Evolutionary conservation across 768 basidiomycete genomes (phyloP), one percentile per base, ranked within the genome.

Genomic region (Russula emetica): DNA sequence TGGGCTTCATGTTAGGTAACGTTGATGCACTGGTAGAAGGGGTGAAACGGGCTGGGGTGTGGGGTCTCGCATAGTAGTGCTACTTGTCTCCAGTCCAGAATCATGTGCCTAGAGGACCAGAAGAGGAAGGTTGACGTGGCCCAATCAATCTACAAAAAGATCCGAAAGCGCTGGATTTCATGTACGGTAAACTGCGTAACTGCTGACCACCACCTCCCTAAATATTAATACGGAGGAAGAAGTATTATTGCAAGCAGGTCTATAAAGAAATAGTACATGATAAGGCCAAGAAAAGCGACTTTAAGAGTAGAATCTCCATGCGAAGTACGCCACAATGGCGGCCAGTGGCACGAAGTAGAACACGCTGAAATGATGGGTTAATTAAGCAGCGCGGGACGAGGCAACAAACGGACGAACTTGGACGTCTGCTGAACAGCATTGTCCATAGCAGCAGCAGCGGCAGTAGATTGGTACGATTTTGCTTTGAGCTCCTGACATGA

Each of bases 11-110:
- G 84, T 74, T 96, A 50, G 93, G 92, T 4, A 95, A 96, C 72
- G 94, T 96, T 3, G 94, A 95, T 72, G 88, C 90, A 34, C 79
- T 96, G 11, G 91, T 96, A 6, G 91, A 92, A 66, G 87, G 92
- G 0, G 89, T 96, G 38, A 79, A 87, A 65, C 89, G 86, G 74
- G 91, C 90, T 0, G 92, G 92, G 0, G 85, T 94, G 60, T 95
- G 91, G 91, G 92, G 93, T 7, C 73, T 92, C 61, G 84, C 74
- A 38, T 82, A 71, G 64, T 30, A 7, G 5, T 26, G 5, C 26
- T 14, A n/a, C 24, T 5, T 5, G 38, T 42, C 36, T 36, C 36
- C 5, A 36, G 36, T 36, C 36, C 34, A 34, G 34, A 34, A 34
- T 16, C 38, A 5, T 18, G 38, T 40, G 38, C 38, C 38, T 40